Conservation (phyloP, 495 filamentous ascomycete species). For the Podospora didyma region DNA sequence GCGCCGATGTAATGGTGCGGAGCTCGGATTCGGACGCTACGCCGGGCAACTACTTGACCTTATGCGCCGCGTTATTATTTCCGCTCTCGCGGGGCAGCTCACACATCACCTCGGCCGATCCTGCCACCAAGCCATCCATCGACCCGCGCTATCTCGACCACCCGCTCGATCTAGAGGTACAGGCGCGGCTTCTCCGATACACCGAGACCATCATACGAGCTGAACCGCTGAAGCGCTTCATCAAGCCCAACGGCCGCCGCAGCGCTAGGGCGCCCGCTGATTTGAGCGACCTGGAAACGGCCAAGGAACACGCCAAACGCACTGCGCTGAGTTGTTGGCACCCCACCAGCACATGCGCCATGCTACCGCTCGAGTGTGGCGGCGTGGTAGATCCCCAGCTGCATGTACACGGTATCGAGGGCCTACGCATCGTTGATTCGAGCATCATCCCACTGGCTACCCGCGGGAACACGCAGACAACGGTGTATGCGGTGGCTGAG, state of each 20-base stretch:
- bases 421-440: conserved; percentile 3
- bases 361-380: neutral
- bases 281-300: no score
- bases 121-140: neutral
- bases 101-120: no score
- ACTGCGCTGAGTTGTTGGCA: conserved; percentile 5
- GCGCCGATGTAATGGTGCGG: no score
- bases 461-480: neutral
- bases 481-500: no score
- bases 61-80: no score
- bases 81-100: no score
- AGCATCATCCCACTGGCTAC: conserved; percentile 4
- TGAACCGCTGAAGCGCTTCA: no score
- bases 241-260: no score
- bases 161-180: conserved; percentile 3
- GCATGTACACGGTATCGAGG: neutral
- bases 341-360: conserved; percentile 6
- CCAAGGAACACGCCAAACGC: no score
- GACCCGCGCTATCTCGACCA: conserved; percentile 2
- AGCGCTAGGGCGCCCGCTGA: no score
- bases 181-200: conserved; percentile 1
- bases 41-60: no score
- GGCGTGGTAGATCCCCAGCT: conserved; percentile 2
- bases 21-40: no score
- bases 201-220: neutral